Conservation (phyloP, 495 filamentous ascomycete genomes). For the Halenospora varia region DNA sequence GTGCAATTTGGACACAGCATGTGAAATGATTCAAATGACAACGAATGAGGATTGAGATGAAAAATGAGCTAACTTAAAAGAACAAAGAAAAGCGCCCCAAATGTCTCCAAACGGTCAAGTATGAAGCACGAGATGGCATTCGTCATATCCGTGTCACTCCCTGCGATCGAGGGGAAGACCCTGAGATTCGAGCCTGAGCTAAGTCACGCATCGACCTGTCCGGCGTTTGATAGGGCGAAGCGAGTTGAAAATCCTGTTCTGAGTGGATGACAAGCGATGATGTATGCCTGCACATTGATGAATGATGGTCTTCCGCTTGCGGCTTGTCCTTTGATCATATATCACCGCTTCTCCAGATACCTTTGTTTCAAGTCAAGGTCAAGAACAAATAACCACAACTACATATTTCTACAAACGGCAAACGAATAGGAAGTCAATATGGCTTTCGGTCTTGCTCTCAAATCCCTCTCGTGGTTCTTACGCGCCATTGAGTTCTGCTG, state of each 20-base stretch:
- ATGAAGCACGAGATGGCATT: neutral
- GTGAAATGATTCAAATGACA: neutral
- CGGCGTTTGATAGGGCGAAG: neutral
- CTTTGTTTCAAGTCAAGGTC: neutral
- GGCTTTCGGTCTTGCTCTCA: constrained; percentile 53
- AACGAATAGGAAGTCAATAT: constrained; percentile 25
- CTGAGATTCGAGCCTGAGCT: neutral
- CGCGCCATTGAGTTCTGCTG: constrained; percentile 69
- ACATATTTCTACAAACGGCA: no score
- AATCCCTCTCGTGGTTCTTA: constrained; percentile 57
- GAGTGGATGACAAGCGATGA: neutral
- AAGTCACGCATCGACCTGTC: neutral
- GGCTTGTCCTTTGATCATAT: neutral
- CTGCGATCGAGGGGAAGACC: neutral
- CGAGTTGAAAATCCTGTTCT: neutral
- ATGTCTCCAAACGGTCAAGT: no score
- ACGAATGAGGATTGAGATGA: neutral
- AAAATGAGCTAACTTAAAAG: neutral
- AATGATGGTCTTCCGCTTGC: neutral
- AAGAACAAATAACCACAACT: no score
- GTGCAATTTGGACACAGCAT: no score
- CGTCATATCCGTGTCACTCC: neutral
- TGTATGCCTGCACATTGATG: neutral
- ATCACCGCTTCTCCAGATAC: neutral
- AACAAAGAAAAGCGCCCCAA: no score